These are phyloP conservation scores for Cladorrhinum sp. DNA, from an alignment of 2,329 filamentous ascomycete species.

Conservation along the genomic window DNA sequence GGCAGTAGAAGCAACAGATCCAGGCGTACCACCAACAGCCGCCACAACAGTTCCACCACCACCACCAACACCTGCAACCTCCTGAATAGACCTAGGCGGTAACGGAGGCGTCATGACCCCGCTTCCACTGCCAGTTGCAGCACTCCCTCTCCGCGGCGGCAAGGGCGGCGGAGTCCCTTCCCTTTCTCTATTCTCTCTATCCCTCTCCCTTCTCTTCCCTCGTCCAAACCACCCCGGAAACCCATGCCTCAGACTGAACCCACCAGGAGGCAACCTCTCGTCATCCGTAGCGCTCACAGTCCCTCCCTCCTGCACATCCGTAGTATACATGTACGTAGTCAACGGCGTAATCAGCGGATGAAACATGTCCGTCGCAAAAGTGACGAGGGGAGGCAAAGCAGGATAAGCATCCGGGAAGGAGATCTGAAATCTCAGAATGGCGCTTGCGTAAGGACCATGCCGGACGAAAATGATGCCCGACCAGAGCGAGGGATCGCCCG, in stretches of 20 bases:
- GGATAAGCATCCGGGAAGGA: slow-evolving; percentile 83
- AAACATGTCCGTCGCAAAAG: slow-evolving; percentile 89
- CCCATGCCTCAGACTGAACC: slow-evolving; percentile 85
- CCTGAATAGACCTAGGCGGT: neutral
- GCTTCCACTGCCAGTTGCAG: neutral
- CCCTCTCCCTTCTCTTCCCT: slow-evolving; percentile 35
- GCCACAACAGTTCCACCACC: neutral
- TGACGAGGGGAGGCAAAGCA: slow-evolving; percentile 73
- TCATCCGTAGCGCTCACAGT: slow-evolving; percentile 81
- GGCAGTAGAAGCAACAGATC: slow-evolving; percentile 24
- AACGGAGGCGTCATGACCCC: neutral
- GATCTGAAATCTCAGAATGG: slow-evolving; percentile 81
- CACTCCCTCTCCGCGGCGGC: neutral
- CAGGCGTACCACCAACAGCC: slow-evolving; percentile 20
- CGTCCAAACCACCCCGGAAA: slow-evolving; percentile 88
- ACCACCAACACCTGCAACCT: neutral
- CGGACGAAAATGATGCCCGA: slow-evolving; percentile 88
- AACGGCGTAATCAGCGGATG: slow-evolving; percentile 89
- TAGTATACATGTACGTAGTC: slow-evolving; percentile 92
- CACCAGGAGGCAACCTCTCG: slow-evolving; percentile 79
- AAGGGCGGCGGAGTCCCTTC: neutral
- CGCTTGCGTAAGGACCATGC: slow-evolving; percentile 83
- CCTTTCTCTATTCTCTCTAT: neutral
- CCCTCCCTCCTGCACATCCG: slow-evolving; percentile 69
- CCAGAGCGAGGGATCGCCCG: slow-evolving; percentile 79